These are phyloP conservation scores for Chytriomyces sp. DNA, from an alignment of 192 early-diverging fungal genomes.

Conservation along the genomic window DNA sequence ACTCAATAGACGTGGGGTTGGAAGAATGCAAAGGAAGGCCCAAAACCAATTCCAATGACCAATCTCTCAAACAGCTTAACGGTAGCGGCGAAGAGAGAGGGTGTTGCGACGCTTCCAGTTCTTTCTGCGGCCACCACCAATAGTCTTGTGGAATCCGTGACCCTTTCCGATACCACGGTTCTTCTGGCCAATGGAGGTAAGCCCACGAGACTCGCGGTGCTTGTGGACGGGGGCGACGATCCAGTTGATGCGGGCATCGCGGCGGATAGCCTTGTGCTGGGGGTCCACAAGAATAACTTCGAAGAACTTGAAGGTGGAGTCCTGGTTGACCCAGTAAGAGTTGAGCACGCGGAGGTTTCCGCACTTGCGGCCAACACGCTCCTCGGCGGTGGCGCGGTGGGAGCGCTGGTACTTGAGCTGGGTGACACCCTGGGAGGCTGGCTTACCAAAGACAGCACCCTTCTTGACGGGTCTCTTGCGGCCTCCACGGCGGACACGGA, in stretches of 20 bases:
- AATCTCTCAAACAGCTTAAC: slow-evolving; percentile 62
- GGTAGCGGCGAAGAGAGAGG: slow-evolving; percentile 90
- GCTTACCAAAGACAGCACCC: slow-evolving; percentile 99
- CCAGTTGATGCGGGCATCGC: slow-evolving; percentile 99
- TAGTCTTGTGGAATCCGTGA: slow-evolving; percentile 95
- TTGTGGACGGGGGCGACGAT: slow-evolving; percentile 97
- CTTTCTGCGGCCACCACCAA: slow-evolving; percentile 90
- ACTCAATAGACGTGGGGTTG: neutral
- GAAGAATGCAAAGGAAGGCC: neutral
- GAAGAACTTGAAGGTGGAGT: slow-evolving; percentile 99
- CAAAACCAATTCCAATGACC: neutral
- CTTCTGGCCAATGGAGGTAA: slow-evolving; percentile 96
- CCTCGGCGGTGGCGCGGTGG: slow-evolving; percentile 90
- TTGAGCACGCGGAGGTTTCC: slow-evolving; percentile 97
- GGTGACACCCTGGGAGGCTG: slow-evolving; percentile 95
- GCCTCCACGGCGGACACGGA: slow-evolving; percentile 98
- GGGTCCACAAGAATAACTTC: slow-evolving; percentile 99
- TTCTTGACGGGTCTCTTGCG: slow-evolving; percentile 97
- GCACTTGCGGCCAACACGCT: slow-evolving; percentile 97
- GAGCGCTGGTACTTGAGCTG: slow-evolving; percentile 99
- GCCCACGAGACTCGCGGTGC: slow-evolving; percentile 97
- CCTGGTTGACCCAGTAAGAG: slow-evolving; percentile 99
- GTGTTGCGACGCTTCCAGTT: slow-evolving; percentile 96
- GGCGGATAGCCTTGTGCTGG: slow-evolving; percentile 96
- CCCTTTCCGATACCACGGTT: slow-evolving; percentile 97